Percentiles rank a stretch among this genome's conserved stretches.
phyloP scores from a whole-genome alignment of 2,329 filamentous ascomycete genomes.

The Fusarium nematophilum region DNA sequence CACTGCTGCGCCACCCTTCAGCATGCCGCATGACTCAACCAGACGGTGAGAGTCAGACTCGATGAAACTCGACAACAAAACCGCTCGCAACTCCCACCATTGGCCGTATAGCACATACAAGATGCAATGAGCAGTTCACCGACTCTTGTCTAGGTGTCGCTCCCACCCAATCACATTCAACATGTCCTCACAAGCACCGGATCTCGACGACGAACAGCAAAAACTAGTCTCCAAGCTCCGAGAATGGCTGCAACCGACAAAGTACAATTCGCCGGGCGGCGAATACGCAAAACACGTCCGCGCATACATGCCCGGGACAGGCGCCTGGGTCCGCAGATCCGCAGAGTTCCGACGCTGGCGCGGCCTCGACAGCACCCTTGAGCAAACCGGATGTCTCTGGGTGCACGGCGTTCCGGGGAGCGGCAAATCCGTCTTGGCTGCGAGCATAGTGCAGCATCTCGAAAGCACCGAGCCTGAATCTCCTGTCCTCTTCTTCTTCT shows the following conservation, averaged over 20 bases:
- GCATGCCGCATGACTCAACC: not conserved
- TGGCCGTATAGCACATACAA: not conserved
- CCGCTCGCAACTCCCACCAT: not conserved
- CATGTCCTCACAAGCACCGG: not conserved
- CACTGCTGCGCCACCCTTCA: not conserved
- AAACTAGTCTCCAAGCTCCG: conserved; percentile 7
- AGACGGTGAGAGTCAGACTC: too few relatives aligned
- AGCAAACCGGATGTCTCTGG: conserved; percentile 8
- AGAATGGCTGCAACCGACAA: conserved; percentile 13
- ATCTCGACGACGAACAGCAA: not conserved
- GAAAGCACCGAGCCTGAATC: not conserved
- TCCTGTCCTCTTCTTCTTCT: conserved; percentile 53
- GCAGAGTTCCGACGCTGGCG: conserved; percentile 12
- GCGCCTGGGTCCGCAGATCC: conserved; percentile 4
- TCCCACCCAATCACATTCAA: too few relatives aligned
- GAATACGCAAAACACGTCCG: conserved; percentile 14
- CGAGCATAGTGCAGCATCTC: conserved; percentile 35
- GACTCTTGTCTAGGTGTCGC: too few relatives aligned
- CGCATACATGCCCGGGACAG: conserved; percentile 9
- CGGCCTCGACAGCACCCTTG: not conserved
- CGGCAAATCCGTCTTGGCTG: conserved; percentile 52
- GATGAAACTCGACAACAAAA: not conserved
- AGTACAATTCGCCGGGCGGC: conserved; percentile 1
- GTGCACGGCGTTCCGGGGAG: conserved; percentile 50
- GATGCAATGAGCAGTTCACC: not conserved